Evolutionary conservation across 345 rosid species (phyloP).

Genomic region (Brassica nigra): DNA sequence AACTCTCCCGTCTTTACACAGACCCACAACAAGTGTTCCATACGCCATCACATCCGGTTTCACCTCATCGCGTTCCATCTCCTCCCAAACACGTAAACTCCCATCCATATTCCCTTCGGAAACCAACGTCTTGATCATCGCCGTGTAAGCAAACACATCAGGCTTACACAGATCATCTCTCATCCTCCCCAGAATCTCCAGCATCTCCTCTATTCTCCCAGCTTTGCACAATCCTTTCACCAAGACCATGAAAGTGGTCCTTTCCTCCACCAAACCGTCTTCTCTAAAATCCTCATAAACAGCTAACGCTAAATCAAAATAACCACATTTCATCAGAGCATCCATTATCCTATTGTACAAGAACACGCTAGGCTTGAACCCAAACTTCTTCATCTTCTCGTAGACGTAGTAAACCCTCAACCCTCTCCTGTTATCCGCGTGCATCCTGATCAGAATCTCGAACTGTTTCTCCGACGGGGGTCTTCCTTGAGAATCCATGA

Average conservation of each 20-base stretch:
- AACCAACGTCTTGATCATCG: slow-evolving; percentile 69
- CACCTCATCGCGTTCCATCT: slow-evolving; percentile 67
- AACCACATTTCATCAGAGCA: slow-evolving; percentile 59
- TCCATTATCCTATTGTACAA: slow-evolving; percentile 82
- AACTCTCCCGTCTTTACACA: slow-evolving; percentile 64
- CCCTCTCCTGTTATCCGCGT: slow-evolving; percentile 76
- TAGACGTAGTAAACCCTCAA: slow-evolving; percentile 77
- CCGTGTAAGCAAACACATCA: slow-evolving; percentile 85
- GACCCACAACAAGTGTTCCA: slow-evolving; percentile 61
- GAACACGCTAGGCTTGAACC: slow-evolving; percentile 66
- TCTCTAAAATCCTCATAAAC: slow-evolving; percentile 83
- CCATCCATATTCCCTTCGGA: slow-evolving; percentile 71
- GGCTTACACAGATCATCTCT: slow-evolving; percentile 69
- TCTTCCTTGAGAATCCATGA: slow-evolving; percentile 86
- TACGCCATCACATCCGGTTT: slow-evolving; percentile 89
- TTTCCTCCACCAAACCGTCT: slow-evolving; percentile 73
- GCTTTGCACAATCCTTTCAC: slow-evolving; percentile 79
- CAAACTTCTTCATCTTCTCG: slow-evolving; percentile 87
- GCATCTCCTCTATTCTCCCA: slow-evolving; percentile 62
- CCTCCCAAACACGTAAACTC: slow-evolving; percentile 78
- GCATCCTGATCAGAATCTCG: slow-evolving; percentile 94
- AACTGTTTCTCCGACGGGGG: slow-evolving; percentile 82
- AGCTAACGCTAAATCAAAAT: slow-evolving; percentile 69
- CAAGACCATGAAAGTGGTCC: slow-evolving; percentile 73
- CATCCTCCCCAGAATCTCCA: slow-evolving; percentile 67